Evolutionary conservation across 2,329 filamentous ascomycete genomes (phyloP).

Genomic region (Ophiosphaerella herpotricha): DNA sequence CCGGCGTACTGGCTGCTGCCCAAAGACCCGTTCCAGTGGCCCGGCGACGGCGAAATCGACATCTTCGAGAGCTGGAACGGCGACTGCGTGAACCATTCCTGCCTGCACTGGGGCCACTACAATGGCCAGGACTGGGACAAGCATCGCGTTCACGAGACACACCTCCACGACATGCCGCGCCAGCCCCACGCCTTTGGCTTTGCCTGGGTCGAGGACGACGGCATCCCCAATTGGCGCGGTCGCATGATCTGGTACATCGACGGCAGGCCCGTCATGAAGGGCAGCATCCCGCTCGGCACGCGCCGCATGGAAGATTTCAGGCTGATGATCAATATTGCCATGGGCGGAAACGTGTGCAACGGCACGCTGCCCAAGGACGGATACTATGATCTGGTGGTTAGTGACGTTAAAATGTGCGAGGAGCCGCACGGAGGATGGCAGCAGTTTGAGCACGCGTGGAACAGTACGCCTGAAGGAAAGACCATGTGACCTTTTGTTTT

Average conservation of each 20-base stretch:
- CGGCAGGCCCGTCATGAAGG: conserved; percentile 62
- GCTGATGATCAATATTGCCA: conserved; percentile 64
- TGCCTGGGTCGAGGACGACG: conserved; percentile 58
- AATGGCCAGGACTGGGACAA: conserved; percentile 60
- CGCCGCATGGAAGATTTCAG: conserved; percentile 61
- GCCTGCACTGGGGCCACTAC: conserved; percentile 64
- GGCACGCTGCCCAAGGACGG: conserved; percentile 59
- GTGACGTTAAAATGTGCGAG: conserved; percentile 58
- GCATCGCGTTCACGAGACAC: conserved; percentile 60
- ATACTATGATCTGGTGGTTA: conserved; percentile 61
- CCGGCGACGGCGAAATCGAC: conserved; percentile 64
- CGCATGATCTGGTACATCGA: conserved; percentile 65
- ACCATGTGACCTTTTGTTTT: not conserved
- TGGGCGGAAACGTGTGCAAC: conserved; percentile 64
- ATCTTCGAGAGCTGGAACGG: conserved; percentile 67
- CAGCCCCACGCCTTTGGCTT: conserved; percentile 60
- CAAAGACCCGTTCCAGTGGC: conserved; percentile 63
- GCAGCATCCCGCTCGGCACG: conserved; percentile 57
- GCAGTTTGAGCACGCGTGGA: conserved; percentile 59
- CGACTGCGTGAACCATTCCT: conserved; percentile 59
- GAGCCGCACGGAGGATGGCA: conserved; percentile 61
- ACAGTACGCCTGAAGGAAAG: conserved; percentile 38
- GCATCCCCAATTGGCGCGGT: conserved; percentile 50
- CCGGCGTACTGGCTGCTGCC: conserved; percentile 67
- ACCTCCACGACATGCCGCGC: conserved; percentile 53